A percentile compares a stretch with the other conserved stretches of the same genome.
phyloP scores from a whole-genome alignment of 306 rosid genomes.

The Trifolium fragiferum region DNA sequence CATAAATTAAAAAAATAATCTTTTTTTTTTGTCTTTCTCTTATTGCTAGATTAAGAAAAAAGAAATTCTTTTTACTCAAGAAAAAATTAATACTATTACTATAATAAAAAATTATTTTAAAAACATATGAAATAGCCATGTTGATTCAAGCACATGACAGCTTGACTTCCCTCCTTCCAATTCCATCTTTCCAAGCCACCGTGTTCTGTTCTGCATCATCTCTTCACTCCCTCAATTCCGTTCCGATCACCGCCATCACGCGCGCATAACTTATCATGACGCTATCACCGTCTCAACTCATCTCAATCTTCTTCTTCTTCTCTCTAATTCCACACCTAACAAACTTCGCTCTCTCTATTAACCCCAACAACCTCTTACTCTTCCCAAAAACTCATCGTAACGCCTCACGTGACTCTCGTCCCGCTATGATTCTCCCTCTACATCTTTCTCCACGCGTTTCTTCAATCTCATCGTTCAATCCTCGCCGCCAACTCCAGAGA shows the following conservation, averaged over 20 bases:
- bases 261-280: constrained; percentile 41
- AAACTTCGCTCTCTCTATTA: constrained; percentile 40
- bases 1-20: too few relatives aligned
- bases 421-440: constrained; percentile 78
- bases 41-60: too few relatives aligned
- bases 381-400: constrained; percentile 19
- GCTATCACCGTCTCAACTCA: constrained; percentile 9
- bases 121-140: background rate
- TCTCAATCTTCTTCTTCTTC: constrained; percentile 23
- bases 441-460: constrained; percentile 59
- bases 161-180: constrained; percentile 24
- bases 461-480: constrained; percentile 39
- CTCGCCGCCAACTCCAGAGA: constrained; percentile 72
- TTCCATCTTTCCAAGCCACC: background rate
- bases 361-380: constrained; percentile 46
- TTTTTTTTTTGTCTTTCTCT: too few relatives aligned
- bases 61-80: too few relatives aligned
- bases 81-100: too few relatives aligned
- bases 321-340: constrained; percentile 33
- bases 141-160: background rate
- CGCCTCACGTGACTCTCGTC: constrained; percentile 50
- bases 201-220: background rate
- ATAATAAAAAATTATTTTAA: too few relatives aligned
- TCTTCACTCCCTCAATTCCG: constrained; percentile 14
- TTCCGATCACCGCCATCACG: constrained; percentile 37